Conservation (phyloP, 2,329 filamentous ascomycete genomes). For the Beauveria australis region DNA sequence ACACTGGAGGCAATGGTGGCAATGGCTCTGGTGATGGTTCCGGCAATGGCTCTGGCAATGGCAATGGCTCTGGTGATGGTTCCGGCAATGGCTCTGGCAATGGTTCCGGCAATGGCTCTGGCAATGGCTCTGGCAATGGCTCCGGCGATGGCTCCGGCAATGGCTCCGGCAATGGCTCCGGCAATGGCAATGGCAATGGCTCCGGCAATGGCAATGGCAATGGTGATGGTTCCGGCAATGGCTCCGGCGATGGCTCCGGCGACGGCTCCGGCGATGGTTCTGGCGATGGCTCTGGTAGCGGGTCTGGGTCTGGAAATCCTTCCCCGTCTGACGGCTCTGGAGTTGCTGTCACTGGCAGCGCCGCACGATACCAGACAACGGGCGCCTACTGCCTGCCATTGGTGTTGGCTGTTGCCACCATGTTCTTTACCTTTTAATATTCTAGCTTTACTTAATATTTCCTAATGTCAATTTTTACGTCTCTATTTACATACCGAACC, state of each 20-base stretch:
- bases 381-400: neutral
- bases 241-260: neutral
- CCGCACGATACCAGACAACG: neutral
- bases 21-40: neutral
- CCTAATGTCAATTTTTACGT: neutral
- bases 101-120: neutral
- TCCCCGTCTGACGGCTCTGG: neutral
- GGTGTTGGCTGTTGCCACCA: neutral
- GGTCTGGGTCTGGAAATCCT: neutral
- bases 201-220: neutral
- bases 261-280: neutral
- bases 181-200: neutral
- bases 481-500: neutral
- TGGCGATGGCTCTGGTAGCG: neutral
- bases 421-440: slow-evolving; percentile 4
- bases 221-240: neutral
- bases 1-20: neutral
- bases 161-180: neutral
- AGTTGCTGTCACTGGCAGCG: neutral
- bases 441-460: neutral
- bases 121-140: neutral
- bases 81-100: neutral
- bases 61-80: neutral
- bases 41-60: neutral
- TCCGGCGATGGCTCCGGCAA: neutral